Conservation (phyloP, 1,139 yeast genomes). For the Candida glucosophila region DNA sequence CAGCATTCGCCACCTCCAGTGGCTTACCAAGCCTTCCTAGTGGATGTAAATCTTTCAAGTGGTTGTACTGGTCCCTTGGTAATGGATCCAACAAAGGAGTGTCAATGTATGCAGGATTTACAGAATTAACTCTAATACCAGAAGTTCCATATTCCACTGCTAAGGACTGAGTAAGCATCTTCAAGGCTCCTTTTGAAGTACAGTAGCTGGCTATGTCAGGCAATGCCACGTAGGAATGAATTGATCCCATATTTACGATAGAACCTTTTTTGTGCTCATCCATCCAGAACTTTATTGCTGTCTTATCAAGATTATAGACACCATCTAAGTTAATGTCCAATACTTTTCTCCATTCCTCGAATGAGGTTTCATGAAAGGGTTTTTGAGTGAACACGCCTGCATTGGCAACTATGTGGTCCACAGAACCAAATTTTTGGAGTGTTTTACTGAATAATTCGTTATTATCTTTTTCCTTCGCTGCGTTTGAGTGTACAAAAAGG, state of each 20-base stretch:
- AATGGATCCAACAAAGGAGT: constrained; percentile 8
- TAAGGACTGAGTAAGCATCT: constrained; percentile 3
- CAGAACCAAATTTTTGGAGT: constrained; percentile 22
- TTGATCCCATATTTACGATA: constrained; percentile 2
- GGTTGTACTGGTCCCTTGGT: constrained; percentile 1
- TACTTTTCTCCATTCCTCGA: constrained; percentile 19
- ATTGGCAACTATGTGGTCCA: constrained; percentile 28
- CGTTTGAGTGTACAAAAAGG: constrained; percentile 4
- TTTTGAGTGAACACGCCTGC: constrained; percentile 33
- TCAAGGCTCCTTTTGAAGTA: constrained; percentile 4
- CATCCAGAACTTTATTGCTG: constrained; percentile 2
- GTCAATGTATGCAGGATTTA: constrained; percentile 4
- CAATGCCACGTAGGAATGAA: constrained; percentile 2
- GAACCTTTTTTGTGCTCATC: constrained; percentile 2
- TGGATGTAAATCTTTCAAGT: constrained; percentile 1
- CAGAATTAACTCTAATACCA: constrained; percentile 4
- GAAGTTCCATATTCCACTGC: constrained; percentile 3
- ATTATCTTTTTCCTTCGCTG: constrained; percentile 21
- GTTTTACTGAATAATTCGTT: constrained; percentile 15
- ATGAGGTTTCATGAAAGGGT: constrained; percentile 20
- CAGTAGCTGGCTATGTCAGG: constrained; percentile 2
- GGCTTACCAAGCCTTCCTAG: constrained; percentile 3
- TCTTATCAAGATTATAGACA: constrained; percentile 13
- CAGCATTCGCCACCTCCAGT: constrained; percentile 40
- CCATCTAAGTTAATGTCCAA: constrained; percentile 35